These are phyloP conservation scores for Trypanosoma platydactyli DNA, from an alignment of 208 protist genomes.

Conservation along the genomic window DNA sequence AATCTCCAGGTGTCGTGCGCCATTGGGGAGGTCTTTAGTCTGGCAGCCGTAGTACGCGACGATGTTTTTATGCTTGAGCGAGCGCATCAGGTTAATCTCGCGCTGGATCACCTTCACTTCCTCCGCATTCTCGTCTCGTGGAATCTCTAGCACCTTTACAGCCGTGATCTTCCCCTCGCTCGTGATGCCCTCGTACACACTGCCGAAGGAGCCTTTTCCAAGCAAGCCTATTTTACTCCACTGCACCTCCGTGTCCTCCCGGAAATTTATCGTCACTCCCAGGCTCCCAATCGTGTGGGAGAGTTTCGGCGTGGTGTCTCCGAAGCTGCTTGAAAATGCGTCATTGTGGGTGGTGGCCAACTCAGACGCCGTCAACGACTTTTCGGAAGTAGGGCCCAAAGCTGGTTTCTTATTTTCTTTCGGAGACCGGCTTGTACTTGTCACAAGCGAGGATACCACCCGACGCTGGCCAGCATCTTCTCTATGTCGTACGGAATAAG, in stretches of 20 bases:
- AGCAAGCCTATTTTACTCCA: conserved; percentile 80
- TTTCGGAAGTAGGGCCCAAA: too few species aligned
- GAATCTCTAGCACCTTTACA: conserved; percentile 89
- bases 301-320: conserved; percentile 38
- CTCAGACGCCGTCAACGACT: neutral
- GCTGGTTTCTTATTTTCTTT: too few species aligned
- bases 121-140: conserved; percentile 52
- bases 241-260: conserved; percentile 52
- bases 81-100: conserved; percentile 89
- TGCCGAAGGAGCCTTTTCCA: conserved; percentile 86
- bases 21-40: conserved; percentile 44
- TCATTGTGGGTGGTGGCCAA: neutral
- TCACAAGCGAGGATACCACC: too few species aligned
- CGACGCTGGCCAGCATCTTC: conserved; percentile 10
- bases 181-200: conserved; percentile 90
- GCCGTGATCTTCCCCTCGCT: conserved; percentile 81
- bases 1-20: conserved; percentile 78
- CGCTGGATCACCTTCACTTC: conserved; percentile 57
- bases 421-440: too few species aligned
- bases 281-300: conserved; percentile 34
- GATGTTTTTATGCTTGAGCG: conserved; percentile 84
- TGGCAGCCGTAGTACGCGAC: conserved; percentile 90
- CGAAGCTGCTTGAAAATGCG: neutral
- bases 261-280: conserved; percentile 37
- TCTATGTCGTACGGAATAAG: conserved; percentile 42